phyloP scores from a whole-genome alignment of 1,139 yeast species.

The Saccharomyces hybrid region DNA sequence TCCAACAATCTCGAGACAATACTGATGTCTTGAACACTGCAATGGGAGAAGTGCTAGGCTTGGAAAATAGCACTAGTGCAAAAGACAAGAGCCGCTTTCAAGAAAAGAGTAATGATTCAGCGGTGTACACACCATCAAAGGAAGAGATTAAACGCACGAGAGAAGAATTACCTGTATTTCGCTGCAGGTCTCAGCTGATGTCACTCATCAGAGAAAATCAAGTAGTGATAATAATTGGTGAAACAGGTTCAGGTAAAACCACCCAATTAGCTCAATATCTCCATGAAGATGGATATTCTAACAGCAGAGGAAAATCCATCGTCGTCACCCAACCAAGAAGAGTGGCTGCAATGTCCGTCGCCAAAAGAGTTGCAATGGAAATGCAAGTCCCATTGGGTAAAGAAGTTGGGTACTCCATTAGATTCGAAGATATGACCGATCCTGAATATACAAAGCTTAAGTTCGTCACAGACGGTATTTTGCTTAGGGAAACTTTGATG shows the following conservation, averaged over 20 bases:
- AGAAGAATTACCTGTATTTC: slow-evolving; percentile 64
- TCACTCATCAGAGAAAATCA: slow-evolving; percentile 72
- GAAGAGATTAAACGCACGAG: slow-evolving; percentile 40
- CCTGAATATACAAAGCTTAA: slow-evolving; percentile 53
- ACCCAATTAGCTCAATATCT: slow-evolving; percentile 86
- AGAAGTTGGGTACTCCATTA: slow-evolving; percentile 79
- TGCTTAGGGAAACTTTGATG: slow-evolving; percentile 64
- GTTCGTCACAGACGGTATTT: slow-evolving; percentile 90
- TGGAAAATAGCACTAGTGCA: slow-evolving; percentile 29
- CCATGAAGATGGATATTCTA: slow-evolving; percentile 55
- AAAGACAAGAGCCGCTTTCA: slow-evolving; percentile 12
- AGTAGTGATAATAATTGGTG: slow-evolving; percentile 78
- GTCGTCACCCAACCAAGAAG: slow-evolving; percentile 95
- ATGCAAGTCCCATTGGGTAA: slow-evolving; percentile 63
- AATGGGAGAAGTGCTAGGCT: slow-evolving; percentile 51
- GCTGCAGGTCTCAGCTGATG: slow-evolving; percentile 53
- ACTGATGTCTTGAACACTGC: slow-evolving; percentile 47
- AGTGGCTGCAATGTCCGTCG: slow-evolving; percentile 94
- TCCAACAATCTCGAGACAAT: slow-evolving; percentile 41
- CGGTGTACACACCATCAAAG: not conserved
- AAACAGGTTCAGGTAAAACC: slow-evolving; percentile 96
- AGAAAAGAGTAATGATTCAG: slow-evolving; percentile 13
- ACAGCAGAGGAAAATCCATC: slow-evolving; percentile 40
- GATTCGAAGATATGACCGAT: slow-evolving; percentile 77
- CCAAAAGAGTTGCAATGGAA: slow-evolving; percentile 82